Conservation (phyloP, 2,329 filamentous ascomycete species). For the Ophiostoma australiae region DNA sequence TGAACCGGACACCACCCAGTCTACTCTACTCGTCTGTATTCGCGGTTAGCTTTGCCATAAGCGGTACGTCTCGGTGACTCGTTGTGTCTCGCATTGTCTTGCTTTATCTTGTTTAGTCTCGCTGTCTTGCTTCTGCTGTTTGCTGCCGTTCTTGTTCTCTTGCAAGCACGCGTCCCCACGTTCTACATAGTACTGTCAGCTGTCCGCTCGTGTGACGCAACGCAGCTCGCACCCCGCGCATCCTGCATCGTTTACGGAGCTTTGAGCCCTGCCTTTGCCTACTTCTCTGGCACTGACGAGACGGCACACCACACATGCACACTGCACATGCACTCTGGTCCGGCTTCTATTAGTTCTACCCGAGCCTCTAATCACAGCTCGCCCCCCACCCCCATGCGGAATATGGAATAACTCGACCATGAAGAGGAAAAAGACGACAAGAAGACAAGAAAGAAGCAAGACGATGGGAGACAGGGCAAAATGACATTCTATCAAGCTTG, state of each 20-base stretch:
- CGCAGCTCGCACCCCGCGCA: not conserved
- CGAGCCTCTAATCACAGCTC: not conserved
- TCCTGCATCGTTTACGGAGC: not conserved
- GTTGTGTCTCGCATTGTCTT: not conserved
- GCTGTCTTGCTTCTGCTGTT: not conserved
- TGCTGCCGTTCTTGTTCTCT: not conserved
- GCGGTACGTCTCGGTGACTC: not conserved
- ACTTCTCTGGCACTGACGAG: too few relatives aligned
- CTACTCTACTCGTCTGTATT: not conserved
- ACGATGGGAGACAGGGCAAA: too few relatives aligned
- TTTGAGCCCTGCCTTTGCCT: not conserved
- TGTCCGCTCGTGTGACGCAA: not conserved
- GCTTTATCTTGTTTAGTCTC: conserved; percentile 3
- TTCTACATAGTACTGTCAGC: not conserved
- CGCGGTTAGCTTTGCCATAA: not conserved
- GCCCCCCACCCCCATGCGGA: conserved; percentile 7
- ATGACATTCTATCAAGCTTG: not conserved
- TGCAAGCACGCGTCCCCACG: not conserved
- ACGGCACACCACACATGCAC: not conserved
- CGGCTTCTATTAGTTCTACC: not conserved
- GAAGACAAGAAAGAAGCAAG: not conserved
- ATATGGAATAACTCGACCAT: not conserved
- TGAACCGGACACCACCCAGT: not conserved
- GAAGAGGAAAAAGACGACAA: not conserved
- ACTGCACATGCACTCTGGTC: not conserved